Percentiles rank a stretch among this genome's conserved stretches.
phyloP scores from a whole-genome alignment of 164 flowering plant genomes.

The Chimonanthus praecox region DNA sequence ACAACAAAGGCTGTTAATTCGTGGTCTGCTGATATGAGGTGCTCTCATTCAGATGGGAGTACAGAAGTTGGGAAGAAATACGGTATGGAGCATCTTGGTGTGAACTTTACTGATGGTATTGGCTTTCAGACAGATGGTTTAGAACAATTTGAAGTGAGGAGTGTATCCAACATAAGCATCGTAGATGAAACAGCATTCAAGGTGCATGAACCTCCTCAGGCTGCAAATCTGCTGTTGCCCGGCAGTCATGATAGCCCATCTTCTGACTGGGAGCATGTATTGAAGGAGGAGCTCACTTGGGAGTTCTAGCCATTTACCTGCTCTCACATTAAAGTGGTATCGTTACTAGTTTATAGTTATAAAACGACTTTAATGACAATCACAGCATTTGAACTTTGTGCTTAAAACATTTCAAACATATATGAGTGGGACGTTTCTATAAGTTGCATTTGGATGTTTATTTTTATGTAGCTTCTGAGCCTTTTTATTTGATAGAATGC shows the following conservation, averaged over 20 bases:
- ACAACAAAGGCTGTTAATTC: conserved; percentile 9
- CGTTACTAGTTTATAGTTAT: neutral
- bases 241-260: conserved; percentile 32
- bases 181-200: conserved; percentile 14
- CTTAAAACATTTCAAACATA: neutral
- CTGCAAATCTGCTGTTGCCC: conserved; percentile 15
- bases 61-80: neutral
- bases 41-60: conserved; percentile 8
- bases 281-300: conserved; percentile 37
- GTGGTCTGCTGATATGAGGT: conserved; percentile 13
- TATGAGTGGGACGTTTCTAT: neutral
- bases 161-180: conserved; percentile 11
- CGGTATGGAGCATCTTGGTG: neutral
- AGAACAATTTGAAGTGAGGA: neutral
- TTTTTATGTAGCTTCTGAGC: neutral
- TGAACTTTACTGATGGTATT: neutral
- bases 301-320: neutral
- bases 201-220: conserved; percentile 6
- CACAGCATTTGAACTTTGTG: neutral
- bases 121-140: conserved; percentile 3
- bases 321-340: neutral
- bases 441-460: neutral
- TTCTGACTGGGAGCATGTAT: conserved; percentile 73
- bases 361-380: neutral
- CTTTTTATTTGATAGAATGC: neutral